These are phyloP conservation scores for Pestalotiopsis sp. DNA, from an alignment of 2,329 filamentous ascomycete genomes.

Conservation along the genomic window DNA sequence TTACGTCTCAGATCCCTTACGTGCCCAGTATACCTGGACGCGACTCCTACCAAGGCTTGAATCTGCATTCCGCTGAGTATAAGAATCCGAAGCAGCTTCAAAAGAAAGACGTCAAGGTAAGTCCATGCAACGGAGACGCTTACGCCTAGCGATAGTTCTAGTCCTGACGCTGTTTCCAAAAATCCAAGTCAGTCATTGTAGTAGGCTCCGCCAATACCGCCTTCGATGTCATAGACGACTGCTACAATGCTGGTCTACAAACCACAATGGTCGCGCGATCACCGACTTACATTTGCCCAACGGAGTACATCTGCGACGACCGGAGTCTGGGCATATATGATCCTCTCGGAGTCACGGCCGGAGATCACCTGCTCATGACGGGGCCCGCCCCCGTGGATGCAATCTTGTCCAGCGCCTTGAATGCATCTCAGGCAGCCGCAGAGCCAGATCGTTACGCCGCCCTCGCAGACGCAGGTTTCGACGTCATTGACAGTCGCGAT, in stretches of 20 bases:
- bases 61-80: conserved; percentile 25
- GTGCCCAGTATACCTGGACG: conserved; percentile 22
- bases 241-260: conserved; percentile 27
- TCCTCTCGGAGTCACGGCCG: conserved; percentile 15
- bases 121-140: background rate
- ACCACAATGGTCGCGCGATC: conserved; percentile 37
- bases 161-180: background rate
- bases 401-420: conserved; percentile 19
- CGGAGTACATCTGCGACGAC: conserved; percentile 27
- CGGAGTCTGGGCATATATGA: conserved; percentile 32
- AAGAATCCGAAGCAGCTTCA: conserved; percentile 20
- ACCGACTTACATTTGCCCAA: conserved; percentile 34
- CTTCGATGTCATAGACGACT: conserved; percentile 39
- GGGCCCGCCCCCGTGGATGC: conserved; percentile 23
- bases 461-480: conserved; percentile 35
- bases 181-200: conserved; percentile 27
- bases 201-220: conserved; percentile 42
- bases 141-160: too few species aligned
- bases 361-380: conserved; percentile 22
- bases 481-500: conserved; percentile 32
- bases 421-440: conserved; percentile 23
- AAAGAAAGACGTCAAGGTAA: conserved; percentile 22
- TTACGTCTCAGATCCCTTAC: conserved; percentile 22
- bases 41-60: conserved; percentile 23
- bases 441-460: conserved; percentile 35